A percentile compares a stretch with the other conserved stretches of the same genome.
Evolutionary conservation across 78 protist species (phyloP).

Genomic region (Trichosphaerium sp.): DNA sequence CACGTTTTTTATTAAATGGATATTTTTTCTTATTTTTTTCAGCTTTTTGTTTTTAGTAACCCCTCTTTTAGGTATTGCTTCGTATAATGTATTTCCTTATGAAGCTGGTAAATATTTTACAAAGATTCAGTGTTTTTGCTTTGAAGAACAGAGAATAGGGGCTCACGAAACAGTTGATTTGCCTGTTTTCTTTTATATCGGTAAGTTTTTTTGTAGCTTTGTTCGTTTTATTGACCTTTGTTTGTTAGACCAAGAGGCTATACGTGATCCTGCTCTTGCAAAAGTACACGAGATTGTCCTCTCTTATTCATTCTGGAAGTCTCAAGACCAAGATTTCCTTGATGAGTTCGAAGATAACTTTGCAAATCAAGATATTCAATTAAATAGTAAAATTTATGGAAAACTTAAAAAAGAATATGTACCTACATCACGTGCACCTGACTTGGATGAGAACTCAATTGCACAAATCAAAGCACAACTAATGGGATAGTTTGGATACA

Average conservation of each 20-base stretch:
- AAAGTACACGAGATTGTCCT: conserved; percentile 39
- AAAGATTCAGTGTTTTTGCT: conserved; percentile 91
- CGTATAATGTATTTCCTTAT: conserved; percentile 77
- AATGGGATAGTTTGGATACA: conserved; percentile 12
- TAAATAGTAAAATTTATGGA: background rate
- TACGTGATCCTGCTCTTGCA: conserved; percentile 40
- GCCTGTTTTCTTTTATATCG: conserved; percentile 92
- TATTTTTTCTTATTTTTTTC: no score
- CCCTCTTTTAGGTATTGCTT: no score
- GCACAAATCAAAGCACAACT: background rate
- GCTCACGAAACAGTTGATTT: conserved; percentile 81
- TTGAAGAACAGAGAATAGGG: conserved; percentile 77
- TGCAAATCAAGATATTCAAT: conserved; percentile 1
- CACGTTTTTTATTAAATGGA: conserved; percentile 56
- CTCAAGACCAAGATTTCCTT: conserved; percentile 38
- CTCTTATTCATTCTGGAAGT: conserved; percentile 66
- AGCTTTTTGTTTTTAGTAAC: conserved; percentile 10
- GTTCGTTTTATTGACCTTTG: no score
- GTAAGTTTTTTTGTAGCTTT: no score
- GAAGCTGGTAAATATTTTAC: conserved; percentile 67
- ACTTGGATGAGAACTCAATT: conserved; percentile 14
- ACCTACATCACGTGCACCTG: conserved; percentile 1
- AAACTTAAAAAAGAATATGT: background rate
- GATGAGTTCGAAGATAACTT: conserved; percentile 53
- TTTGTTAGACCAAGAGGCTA: conserved; percentile 77